Base-by-base conservation (phyloP, 331 rosid genomes). In the Malus hybrid region DNA sequence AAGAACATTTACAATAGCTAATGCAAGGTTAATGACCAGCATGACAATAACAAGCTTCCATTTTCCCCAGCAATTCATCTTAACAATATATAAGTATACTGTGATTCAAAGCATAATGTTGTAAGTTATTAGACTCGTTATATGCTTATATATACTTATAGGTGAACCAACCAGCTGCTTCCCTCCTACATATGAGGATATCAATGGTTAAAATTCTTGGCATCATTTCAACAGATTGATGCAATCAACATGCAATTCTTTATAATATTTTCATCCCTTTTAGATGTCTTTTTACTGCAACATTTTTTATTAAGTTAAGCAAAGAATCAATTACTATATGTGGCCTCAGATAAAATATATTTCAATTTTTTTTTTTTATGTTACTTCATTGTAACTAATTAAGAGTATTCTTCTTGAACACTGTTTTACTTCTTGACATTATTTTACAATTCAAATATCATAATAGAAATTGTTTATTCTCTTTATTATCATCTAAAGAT, bases 1-100 rank as follows among this genome's bases (percentile, higher is more conserved):
- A 73, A 88, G 88, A 7, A 91, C 42, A 85, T 93, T 93, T 24
- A 90, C 98, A 0, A 85, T 7, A 34, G 90, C 91, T 33, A 90
- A 56, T 5, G 94, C 93, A 55, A 91, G 80, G 71, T 85, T 93
- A 44, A 90, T 82, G 2, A 81, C n/a, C 78, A 91, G 67, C 98
- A 93, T 85, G 61, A 78, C 65, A 72, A 64, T 31, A 78, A 82
- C 77, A 70, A 87, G 86, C 87, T 82, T 91, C 89, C 84, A 82
- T 81, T 83, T 70, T 74, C 33, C 82, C 76, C 62, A 62, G 52
- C 70, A 68, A 20, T 79, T 72, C 86, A 83, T 87, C 80, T 27
- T 74, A 55, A 73, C 20, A 68, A 0, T 60, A 36, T 65, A 10
- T 10, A 42, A 42, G 48, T 78, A 13, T 7, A 42, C 14, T 42